phyloP scores from a whole-genome alignment of 1,284 basidiomycete species.

The Amylostereum areolatum region DNA sequence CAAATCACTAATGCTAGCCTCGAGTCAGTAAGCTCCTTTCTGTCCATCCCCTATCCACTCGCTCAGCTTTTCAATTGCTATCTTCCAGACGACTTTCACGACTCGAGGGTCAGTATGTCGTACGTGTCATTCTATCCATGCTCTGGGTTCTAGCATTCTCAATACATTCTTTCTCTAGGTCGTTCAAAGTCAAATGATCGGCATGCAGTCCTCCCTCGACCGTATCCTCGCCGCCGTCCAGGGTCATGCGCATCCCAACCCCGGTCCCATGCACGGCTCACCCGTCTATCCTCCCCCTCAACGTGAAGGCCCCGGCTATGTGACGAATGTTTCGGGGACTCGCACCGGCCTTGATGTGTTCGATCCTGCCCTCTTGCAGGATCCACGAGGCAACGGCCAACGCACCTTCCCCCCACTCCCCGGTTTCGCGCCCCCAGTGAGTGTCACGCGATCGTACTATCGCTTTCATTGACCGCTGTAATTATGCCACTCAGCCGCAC shows the following conservation, averaged over 20 bases:
- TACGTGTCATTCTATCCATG: slow-evolving; percentile 26
- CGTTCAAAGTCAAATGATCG: slow-evolving; percentile 88
- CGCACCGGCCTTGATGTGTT: slow-evolving; percentile 23
- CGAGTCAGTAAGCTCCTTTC: slow-evolving; percentile 48
- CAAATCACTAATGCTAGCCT: slow-evolving; percentile 56
- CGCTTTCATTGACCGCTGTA: slow-evolving; percentile 2
- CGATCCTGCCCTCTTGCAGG: slow-evolving; percentile 17
- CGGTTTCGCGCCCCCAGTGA: slow-evolving; percentile 83
- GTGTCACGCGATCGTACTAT: slow-evolving; percentile 18
- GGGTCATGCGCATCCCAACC: slow-evolving; percentile 34
- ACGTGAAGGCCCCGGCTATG: slow-evolving; percentile 15
- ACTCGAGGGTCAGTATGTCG: slow-evolving; percentile 79
- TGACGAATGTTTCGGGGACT: slow-evolving; percentile 14
- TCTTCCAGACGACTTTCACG: slow-evolving; percentile 64
- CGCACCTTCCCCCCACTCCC: slow-evolving; percentile 72
- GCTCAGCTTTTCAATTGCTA: slow-evolving; percentile 12
- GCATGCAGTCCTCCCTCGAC: slow-evolving; percentile 81
- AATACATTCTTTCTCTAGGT: slow-evolving; percentile 38
- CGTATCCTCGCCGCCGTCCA: slow-evolving; percentile 70
- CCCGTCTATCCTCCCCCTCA: slow-evolving; percentile 21
- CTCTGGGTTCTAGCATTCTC: slow-evolving; percentile 2
- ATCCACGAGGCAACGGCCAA: slow-evolving; percentile 10
- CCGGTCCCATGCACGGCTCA: slow-evolving; percentile 24
- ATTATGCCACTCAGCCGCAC: slow-evolving; percentile 50
- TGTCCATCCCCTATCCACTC: slow-evolving; percentile 16